phyloP scores from a whole-genome alignment of 2,329 filamentous ascomycete species.

The Ophiocordyceps camponoti-leonardi region DNA sequence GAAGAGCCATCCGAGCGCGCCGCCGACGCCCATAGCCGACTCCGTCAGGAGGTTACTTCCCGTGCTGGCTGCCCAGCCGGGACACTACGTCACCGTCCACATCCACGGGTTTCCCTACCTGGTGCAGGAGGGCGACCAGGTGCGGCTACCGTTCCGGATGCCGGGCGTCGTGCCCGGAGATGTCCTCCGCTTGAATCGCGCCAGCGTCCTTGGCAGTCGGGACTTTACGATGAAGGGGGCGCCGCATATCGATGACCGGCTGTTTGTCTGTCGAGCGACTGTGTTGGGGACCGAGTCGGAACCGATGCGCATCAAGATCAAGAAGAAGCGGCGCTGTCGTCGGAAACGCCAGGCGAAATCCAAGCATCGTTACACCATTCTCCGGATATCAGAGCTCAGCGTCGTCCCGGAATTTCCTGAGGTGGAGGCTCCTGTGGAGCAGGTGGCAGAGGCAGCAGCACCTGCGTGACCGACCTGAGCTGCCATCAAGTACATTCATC shows the following conservation, averaged over 20 bases:
- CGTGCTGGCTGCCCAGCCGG: constrained; percentile 52
- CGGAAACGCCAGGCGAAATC: constrained; percentile 62
- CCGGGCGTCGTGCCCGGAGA: constrained; percentile 64
- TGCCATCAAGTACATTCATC: not conserved
- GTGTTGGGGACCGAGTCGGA: constrained; percentile 75
- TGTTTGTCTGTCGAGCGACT: constrained; percentile 73
- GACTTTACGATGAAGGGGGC: constrained; percentile 78
- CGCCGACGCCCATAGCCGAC: constrained; percentile 27
- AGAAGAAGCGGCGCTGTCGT: constrained; percentile 65
- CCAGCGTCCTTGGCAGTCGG: constrained; percentile 63
- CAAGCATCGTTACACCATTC: constrained; percentile 78
- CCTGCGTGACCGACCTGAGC: not conserved
- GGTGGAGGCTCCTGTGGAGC: not conserved
- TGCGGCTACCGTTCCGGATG: constrained; percentile 70
- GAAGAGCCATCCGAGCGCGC: constrained; percentile 19
- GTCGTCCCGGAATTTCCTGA: constrained; percentile 20
- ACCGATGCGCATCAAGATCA: constrained; percentile 59
- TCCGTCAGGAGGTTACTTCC: constrained; percentile 48
- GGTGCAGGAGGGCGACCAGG: constrained; percentile 54
- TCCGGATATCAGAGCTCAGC: constrained; percentile 69
- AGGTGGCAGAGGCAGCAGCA: not conserved
- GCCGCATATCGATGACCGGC: constrained; percentile 64
- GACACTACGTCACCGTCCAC: constrained; percentile 64
- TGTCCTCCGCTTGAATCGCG: constrained; percentile 73
- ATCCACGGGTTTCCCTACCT: constrained; percentile 70